Evolutionary conservation across 805 yeast species (phyloP).

Genomic region (Saturnispora sanitii): DNA sequence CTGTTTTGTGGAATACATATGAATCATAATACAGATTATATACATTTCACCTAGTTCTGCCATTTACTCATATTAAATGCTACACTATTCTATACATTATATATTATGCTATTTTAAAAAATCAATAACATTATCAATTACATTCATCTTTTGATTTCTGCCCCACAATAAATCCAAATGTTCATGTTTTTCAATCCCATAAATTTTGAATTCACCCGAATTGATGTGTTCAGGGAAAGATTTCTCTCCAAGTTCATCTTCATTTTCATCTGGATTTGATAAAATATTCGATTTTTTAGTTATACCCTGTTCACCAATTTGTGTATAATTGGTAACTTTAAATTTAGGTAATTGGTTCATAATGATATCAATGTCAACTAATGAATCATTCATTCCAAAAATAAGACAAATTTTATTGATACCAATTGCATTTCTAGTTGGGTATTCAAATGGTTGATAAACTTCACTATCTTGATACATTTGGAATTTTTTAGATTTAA

Average conservation of each 20-base stretch:
- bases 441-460: conserved; percentile 40
- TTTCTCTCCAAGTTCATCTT: no score
- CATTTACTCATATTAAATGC: not conserved
- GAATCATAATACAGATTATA: no score
- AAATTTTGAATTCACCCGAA: conserved; percentile 15
- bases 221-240: no score
- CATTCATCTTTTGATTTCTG: conserved; percentile 43
- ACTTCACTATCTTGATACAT: conserved; percentile 72
- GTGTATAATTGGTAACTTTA: conserved; percentile 7
- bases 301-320: conserved; percentile 8
- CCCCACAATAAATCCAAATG: conserved; percentile 95
- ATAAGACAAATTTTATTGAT: conserved; percentile 61
- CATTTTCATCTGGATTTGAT: not conserved
- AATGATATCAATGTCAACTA: conserved; percentile 79
- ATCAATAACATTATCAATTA: conserved; percentile 33
- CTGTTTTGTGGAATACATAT: no score
- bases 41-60: not conserved
- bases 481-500: conserved; percentile 66
- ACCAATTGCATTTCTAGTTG: conserved; percentile 39
- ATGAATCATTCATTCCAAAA: conserved; percentile 75
- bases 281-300: conserved; percentile 5
- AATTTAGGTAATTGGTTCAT: conserved; percentile 33
- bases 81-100: not conserved
- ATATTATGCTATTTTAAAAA: conserved; percentile 13
- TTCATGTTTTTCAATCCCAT: conserved; percentile 63